These are phyloP conservation scores for Solanum hybrid DNA, from an alignment of 305 asterid species.

Conservation along the genomic window DNA sequence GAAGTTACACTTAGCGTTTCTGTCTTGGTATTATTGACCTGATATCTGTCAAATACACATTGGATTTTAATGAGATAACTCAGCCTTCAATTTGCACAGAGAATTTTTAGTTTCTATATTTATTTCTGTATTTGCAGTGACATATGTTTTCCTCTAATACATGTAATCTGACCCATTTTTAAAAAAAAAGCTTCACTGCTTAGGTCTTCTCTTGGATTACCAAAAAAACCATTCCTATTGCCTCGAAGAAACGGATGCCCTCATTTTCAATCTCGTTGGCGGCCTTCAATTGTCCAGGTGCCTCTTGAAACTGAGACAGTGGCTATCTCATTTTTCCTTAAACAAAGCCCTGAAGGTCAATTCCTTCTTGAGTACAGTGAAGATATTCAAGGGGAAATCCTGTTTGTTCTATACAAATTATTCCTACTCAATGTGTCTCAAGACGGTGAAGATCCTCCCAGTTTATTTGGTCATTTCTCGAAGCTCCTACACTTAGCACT, in stretches of 20 bases:
- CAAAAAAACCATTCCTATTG: slow-evolving; percentile 43
- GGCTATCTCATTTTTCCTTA: slow-evolving; percentile 5
- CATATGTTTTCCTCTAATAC: background rate
- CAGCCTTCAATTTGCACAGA: background rate
- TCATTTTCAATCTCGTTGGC: slow-evolving; percentile 60
- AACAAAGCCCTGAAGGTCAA: background rate
- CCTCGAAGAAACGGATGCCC: slow-evolving; percentile 52
- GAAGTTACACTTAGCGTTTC: background rate
- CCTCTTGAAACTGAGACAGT: slow-evolving; percentile 12
- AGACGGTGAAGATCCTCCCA: slow-evolving; percentile 36
- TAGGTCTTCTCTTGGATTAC: slow-evolving; percentile 71
- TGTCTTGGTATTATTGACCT: background rate
- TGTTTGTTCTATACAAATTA: slow-evolving; percentile 65
- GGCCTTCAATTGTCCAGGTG: slow-evolving; percentile 92
- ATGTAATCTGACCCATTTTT: slow-evolving; percentile 5
- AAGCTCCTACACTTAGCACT: slow-evolving; percentile 59
- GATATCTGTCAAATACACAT: background rate
- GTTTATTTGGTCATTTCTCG: slow-evolving; percentile 39
- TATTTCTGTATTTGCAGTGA: background rate
- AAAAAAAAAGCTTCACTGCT: slow-evolving; percentile 76
- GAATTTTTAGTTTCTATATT: background rate
- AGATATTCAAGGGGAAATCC: slow-evolving; percentile 85
- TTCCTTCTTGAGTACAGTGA: slow-evolving; percentile 46
- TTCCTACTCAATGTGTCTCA: slow-evolving; percentile 41
- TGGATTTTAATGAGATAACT: background rate